Conservation (phyloP, 2,329 filamentous ascomycete genomes). For the Botrytis porri region DNA sequence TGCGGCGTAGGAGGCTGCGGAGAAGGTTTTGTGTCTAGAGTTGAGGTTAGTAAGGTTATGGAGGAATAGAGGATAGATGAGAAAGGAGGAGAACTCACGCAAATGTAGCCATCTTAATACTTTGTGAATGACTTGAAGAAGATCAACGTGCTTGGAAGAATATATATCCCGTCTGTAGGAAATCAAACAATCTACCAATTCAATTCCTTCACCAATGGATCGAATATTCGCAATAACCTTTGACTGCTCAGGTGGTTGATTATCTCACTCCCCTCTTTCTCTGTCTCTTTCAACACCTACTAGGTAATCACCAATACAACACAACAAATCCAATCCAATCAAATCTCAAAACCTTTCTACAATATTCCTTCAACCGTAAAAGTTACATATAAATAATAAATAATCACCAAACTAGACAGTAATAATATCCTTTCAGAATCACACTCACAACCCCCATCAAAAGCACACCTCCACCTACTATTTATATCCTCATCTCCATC, state of each 20-base stretch:
- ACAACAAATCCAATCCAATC: no score
- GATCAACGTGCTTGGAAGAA: not conserved
- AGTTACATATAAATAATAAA: no score
- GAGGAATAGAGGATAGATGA: slow-evolving; percentile 9
- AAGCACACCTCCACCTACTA: no score
- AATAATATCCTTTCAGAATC: no score
- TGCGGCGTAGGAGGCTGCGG: slow-evolving; percentile 55
- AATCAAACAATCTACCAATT: not conserved
- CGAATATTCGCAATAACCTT: not conserved
- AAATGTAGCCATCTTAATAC: slow-evolving; percentile 47
- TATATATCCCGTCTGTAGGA: not conserved
- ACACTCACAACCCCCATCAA: not conserved
- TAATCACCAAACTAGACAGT: no score
- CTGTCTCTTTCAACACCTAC: no score
- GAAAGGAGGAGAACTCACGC: slow-evolving; percentile 40
- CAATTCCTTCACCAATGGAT: not conserved
- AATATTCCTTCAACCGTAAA: no score
- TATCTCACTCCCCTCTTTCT: not conserved
- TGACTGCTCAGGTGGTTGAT: not conserved
- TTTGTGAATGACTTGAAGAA: not conserved
- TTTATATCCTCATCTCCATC: no score
- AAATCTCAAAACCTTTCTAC: not conserved
- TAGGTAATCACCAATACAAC: no score
- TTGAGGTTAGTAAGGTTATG: slow-evolving; percentile 1
- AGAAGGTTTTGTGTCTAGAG: slow-evolving; percentile 51